phyloP scores from a whole-genome alignment of 768 basidiomycete genomes.

The Macrocybe gigantea region DNA sequence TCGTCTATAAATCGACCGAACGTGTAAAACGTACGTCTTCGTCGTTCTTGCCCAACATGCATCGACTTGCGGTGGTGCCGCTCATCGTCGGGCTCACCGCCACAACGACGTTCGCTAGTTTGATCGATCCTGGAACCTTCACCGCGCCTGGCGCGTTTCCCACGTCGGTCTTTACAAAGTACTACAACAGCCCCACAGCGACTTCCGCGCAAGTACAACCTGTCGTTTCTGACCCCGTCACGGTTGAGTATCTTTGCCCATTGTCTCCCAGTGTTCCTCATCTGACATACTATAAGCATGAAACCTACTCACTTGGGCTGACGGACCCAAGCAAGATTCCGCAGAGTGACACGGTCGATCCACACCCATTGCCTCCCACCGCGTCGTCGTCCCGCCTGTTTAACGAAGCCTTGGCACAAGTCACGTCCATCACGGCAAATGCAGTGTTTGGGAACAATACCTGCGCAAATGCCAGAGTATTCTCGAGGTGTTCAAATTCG shows the following conservation, averaged over 20 bases:
- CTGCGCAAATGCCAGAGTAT: slow-evolving; percentile 59
- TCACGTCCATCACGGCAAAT: slow-evolving; percentile 48
- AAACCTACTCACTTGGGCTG: slow-evolving; percentile 52
- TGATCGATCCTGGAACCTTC: slow-evolving; percentile 18
- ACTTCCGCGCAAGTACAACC: slow-evolving; percentile 73
- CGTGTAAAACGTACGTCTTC: too few species aligned
- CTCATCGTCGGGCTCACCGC: too few species aligned
- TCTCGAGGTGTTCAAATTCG: slow-evolving; percentile 60
- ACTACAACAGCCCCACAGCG: slow-evolving; percentile 69
- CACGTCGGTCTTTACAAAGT: slow-evolving; percentile 54
- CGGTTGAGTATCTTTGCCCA: slow-evolving; percentile 28
- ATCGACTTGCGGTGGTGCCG: too few species aligned
- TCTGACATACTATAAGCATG: slow-evolving; percentile 32
- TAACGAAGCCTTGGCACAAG: slow-evolving; percentile 47
- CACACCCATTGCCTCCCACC: slow-evolving; percentile 58
- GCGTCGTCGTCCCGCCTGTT: slow-evolving; percentile 43
- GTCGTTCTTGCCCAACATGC: too few species aligned
- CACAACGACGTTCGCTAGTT: too few species aligned
- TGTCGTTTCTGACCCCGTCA: slow-evolving; percentile 68
- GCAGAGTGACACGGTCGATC: slow-evolving; percentile 52
- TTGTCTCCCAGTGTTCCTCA: not conserved
- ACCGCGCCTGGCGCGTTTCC: slow-evolving; percentile 62
- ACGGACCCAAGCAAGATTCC: slow-evolving; percentile 61
- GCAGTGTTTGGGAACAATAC: slow-evolving; percentile 45
- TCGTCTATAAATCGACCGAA: too few species aligned